Base-by-base conservation (phyloP, 495 filamentous ascomycete species). In the Xylaria acuta region DNA sequence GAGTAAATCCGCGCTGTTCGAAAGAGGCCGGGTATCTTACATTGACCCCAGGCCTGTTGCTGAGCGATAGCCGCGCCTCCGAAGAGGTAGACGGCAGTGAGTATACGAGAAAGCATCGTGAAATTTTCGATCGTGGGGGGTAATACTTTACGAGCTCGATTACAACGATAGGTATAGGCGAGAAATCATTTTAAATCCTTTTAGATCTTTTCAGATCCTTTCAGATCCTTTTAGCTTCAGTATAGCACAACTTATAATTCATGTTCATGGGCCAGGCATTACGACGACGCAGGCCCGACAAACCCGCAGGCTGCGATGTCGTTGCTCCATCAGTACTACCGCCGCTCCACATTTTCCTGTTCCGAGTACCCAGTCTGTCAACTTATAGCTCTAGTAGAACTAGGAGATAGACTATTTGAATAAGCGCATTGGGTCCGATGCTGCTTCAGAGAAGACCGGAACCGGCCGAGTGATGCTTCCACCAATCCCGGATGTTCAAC, bases 41-140 rank as follows among this genome's bases (percentile, higher is more conserved):
- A 71, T 71, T 71, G 69, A 7, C 40, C 69, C 69, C 69, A 71
- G 16, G 60, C 60, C 47, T 56, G 45, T 51, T 65, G 69, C 27
- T 71, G 60, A 36, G 69, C 69, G 43, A 65, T 27, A 8, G 36
- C 69, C 9, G 27, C 36, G 22, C 60, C 60, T 14, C 59, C 69
- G 34, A 71, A 58, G 8, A 71, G 60, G 36, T 16, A 56, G 8
- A 41, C 25, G 14, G 16, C 9, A n/a, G 47, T 18, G 4, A 25
- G 16, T 64, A 58, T 45, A 34, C 49, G 25, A 38, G 36, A 71
- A 36, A 58, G 62, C 69, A 71, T 71, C 62, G 30, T 47, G 69
- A 65, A 34, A 7, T 1, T 36, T 49, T 27, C 20, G 40, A 47
- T n/a, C n/a, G n/a, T 8, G n/a, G 8, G 20, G 3, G 5, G 3